Base-by-base conservation (phyloP, 768 basidiomycete species). In the Collybia mongolica region DNA sequence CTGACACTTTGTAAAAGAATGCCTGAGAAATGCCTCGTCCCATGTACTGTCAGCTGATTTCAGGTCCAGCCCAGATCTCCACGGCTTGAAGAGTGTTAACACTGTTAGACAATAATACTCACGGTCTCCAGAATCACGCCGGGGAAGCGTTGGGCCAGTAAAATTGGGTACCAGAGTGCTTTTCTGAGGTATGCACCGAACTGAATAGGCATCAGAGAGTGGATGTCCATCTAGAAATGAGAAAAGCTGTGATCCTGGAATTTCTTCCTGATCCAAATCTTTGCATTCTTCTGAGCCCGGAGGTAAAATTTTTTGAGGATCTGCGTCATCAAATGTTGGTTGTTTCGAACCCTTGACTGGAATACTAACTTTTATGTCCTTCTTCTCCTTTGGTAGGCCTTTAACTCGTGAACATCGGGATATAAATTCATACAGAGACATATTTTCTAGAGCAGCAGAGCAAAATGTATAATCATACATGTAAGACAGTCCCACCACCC, bases 41-140 rank as follows among this genome's bases (percentile, higher is more conserved):
- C 66, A 62, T 2, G 55, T 47, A 9, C 19, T 20, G 8, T 51
- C 32, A 32, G 19, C 39, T 12, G 14, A 6, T 45, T 48, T 65
- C 4, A 67, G 36, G 39, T 67, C 61, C 3, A 7, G 2, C 0
- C 59, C 59, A 5, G 29, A 20, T 41, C 65, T 24, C 68, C 66
- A 67, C 5, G 62, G 59, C 38, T 60, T 64, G 12, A 45, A 46
- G 15, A 46, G 26, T 17, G 45, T 46, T 7, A 46, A 15, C 45
- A 46, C 37, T 24, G 60, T 49, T 22, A 51, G 37, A 44, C 63
- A 67, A 29, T 70, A 70, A 38, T 59, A 65, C 26, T 72, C 65
- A 15, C 58, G 35, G 51, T 70, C 68, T 1, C 63, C 68, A 36
- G 47, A 35, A 44, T 71, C 66, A 9, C 44, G 3, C 8, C 60